Evolutionary conservation across 306 rosid genomes (phyloP).

Genomic region (Lithocarpus polystachyus): DNA sequence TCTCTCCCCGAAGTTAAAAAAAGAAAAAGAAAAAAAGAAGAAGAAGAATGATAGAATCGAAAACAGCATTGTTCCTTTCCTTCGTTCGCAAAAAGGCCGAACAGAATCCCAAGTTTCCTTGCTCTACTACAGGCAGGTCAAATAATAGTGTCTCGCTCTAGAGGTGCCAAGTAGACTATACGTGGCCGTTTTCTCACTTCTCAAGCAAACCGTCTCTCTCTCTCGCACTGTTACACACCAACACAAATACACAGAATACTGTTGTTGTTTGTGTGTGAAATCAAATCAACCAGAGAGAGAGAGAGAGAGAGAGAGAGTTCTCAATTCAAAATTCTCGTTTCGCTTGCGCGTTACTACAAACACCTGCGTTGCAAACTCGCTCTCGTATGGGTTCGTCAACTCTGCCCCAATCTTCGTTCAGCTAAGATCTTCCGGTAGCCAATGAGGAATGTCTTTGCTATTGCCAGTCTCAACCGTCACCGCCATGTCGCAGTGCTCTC

Average conservation of each 20-base stretch:
- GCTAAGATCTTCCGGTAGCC: slow-evolving; percentile 19
- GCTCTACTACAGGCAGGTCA: neutral
- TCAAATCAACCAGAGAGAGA: neutral
- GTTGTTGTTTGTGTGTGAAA: neutral
- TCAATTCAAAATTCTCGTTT: neutral
- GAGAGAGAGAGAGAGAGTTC: no score
- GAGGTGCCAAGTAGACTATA: slow-evolving; percentile 17
- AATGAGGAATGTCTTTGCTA: slow-evolving; percentile 75
- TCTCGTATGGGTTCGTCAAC: slow-evolving; percentile 22
- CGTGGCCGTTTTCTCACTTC: slow-evolving; percentile 49
- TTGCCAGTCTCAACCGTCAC: slow-evolving; percentile 53
- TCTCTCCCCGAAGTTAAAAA: no score
- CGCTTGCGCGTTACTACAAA: slow-evolving; percentile 39
- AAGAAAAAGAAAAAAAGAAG: no score
- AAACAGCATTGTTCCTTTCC: no score
- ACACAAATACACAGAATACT: neutral
- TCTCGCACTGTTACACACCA: neutral
- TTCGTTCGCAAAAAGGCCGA: no score
- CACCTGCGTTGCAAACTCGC: slow-evolving; percentile 23
- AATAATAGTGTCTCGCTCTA: neutral
- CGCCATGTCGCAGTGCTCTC: slow-evolving; percentile 34
- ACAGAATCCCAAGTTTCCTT: neutral
- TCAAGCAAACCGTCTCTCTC: slow-evolving; percentile 2
- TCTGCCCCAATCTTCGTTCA: slow-evolving; percentile 6
- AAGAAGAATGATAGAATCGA: no score